Percentiles rank a stretch among this genome's conserved stretches.
Conservation (phyloP, 75 land plant genomes). For the Larix kaempferi region DNA sequence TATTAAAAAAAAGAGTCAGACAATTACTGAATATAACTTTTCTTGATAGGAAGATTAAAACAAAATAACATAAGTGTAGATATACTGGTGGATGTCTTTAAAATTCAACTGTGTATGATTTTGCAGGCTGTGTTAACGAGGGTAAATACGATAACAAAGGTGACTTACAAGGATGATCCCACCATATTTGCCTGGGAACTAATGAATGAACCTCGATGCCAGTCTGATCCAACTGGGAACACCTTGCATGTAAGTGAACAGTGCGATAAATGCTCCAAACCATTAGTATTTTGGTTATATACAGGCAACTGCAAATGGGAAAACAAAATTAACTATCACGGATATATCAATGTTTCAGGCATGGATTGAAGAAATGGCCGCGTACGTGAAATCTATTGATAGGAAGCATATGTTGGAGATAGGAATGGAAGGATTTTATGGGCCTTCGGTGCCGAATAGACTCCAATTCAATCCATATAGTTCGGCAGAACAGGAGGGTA, state of each 20-base stretch:
- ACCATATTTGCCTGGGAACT: conserved; percentile 97
- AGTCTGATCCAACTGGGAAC: conserved; percentile 72
- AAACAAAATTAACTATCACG: background rate
- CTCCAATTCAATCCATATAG: conserved; percentile 33
- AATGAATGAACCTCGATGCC: conserved; percentile 88
- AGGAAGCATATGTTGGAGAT: conserved; percentile 53
- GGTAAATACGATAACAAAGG: conserved; percentile 79
- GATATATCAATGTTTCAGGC: conserved; percentile 15
- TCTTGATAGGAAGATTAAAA: background rate
- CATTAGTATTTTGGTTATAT: background rate
- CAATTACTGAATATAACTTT: too few species aligned
- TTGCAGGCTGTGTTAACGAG: conserved; percentile 38
- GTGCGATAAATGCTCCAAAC: too few species aligned
- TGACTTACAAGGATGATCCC: conserved; percentile 83
- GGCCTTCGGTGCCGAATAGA: conserved; percentile 31
- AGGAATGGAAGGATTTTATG: conserved; percentile 76
- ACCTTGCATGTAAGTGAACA: conserved; percentile 48
- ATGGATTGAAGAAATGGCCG: conserved; percentile 86
- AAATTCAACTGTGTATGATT: background rate
- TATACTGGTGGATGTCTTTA: too few species aligned
- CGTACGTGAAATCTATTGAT: conserved; percentile 58
- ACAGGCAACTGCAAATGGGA: too few species aligned
- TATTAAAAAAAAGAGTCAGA: too few species aligned
- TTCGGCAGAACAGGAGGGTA: conserved; percentile 40
- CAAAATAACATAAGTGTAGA: background rate